These are phyloP conservation scores for Jaltomata sinuosa DNA, from an alignment of 257 asterid genomes.

Conservation along the genomic window DNA sequence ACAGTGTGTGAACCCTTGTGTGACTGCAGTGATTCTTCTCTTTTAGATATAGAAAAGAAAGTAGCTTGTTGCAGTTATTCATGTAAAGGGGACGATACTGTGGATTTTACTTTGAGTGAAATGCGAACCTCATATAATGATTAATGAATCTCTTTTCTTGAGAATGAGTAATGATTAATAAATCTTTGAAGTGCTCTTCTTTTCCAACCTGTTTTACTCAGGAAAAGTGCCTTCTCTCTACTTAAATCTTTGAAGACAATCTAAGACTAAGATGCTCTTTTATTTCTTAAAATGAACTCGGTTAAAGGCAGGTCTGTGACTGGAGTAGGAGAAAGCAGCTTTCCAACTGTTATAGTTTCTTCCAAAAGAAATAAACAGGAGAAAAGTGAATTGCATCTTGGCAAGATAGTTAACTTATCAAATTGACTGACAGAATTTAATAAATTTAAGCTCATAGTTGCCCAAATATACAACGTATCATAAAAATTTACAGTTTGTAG, in stretches of 20 bases:
- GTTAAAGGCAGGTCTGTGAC: not conserved
- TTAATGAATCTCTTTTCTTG: not conserved
- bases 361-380: not conserved
- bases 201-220: not conserved
- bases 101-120: not conserved
- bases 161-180: not conserved
- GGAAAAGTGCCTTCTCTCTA: not conserved
- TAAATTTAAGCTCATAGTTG: not conserved
- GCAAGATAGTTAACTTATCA: not conserved
- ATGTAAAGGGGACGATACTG: not conserved
- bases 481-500: not conserved
- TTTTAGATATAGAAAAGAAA: not conserved
- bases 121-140: not conserved
- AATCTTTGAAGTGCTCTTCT: not conserved
- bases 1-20: not conserved
- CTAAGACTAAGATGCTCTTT: not conserved
- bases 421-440: not conserved
- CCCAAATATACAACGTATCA: not conserved
- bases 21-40: not conserved
- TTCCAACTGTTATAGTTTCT: not conserved
- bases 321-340: not conserved
- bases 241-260: not conserved
- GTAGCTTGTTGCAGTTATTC: not conserved
- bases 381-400: not conserved
- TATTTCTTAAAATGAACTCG: not conserved